Base-by-base conservation (phyloP, 805 yeast species). In the Candida railenensis region DNA sequence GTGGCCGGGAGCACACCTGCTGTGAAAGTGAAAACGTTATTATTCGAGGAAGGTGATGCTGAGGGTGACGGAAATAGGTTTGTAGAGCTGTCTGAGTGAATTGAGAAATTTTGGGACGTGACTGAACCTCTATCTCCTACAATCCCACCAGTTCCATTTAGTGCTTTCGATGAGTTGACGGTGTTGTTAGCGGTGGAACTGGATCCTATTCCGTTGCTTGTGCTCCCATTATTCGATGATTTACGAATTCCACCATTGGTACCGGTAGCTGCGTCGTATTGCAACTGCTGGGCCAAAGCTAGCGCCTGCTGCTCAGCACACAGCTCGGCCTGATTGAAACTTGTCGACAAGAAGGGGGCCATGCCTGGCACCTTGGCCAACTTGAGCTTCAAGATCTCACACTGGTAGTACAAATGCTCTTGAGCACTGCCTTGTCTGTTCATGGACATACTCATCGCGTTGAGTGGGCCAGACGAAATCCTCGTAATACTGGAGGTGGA, bases 1-100 rank as follows among this genome's bases (percentile, higher is more conserved):
- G 78, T 81, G 3, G 87, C 87, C 3, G 92, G 95, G 38, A 84
- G 73, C 14, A 85, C 83, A 22, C 95, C 95, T 49, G 86, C 87
- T 41, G 86, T 81, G 65, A 81, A 87, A 4, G 89, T 87, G 57
- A 69, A 71, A 39, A 79, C 61, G 52, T 66, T 74, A 45, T 49
- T 48, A 44, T 45, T 42, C n/a, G 47, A 44, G 16, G 48, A 50
- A 44, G 40, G 34, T 61, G 52, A 51, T 2, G 58, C 56, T 9
- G 68, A 53, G 4, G 61, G 54, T 11, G 60, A 45, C 53, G 60
- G 15, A 57, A 40, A 16, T 63, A 53, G 43, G 37, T 58, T 58
- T 7, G 54, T 52, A 2, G 66, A 59, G 39, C 55, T 54, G 53
- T 67, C 73, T 48, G 71, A 68, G 47, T 64, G 65, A 37, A 68